Base-by-base conservation (phyloP, 2,329 filamentous ascomycete genomes). In the Pleochaeta shiraiana region DNA sequence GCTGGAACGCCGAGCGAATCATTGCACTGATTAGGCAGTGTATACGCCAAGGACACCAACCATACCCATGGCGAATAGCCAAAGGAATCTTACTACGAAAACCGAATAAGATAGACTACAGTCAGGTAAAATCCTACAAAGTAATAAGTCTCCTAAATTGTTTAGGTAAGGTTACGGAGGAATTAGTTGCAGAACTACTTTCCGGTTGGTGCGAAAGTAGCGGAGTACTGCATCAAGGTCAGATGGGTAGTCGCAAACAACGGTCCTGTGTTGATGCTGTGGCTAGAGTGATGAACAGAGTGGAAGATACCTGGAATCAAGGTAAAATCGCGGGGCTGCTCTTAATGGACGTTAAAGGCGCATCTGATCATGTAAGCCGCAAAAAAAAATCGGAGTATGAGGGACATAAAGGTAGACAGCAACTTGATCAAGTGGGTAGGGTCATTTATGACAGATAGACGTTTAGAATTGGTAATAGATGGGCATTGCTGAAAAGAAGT, bases 381-480 rank as follows among this genome's bases (percentile, higher is more conserved):
- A 3, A 30, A 30, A 9, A 26, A 4, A 12, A 21, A 5, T 7
- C 31, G n/a, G n/a, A 1, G 21, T 26, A 62, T 62, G 24, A 2
- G 45, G 31, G 59, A 39, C 16, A 62, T 43, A n/a, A n/a, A 34
- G 19, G 6, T 45, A 16, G 59, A 62, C 28, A 12, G 11, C 7
- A 30, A n/a, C 37, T 24, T 62, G 19, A 45, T 43, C 30, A 19
- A 62, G 24, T 62, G 59, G 14, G 37, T 45, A 7, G 19, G 34
- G 4, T 62, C 33, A 12, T 62, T 62, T 31, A 28, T 62, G 33
- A 43, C 59, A 39, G 24, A 57, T 1, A 57, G 50, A 21, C 3
- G 43, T 47, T 11, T 61, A 24, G 30, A 61, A 61, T n/a, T 61
- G n/a, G 57, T 34, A 9, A 37, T 61, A 4, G 57, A 61, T 61